Conservation (phyloP, 345 rosid genomes). For the Eucalyptus pauciflora region DNA sequence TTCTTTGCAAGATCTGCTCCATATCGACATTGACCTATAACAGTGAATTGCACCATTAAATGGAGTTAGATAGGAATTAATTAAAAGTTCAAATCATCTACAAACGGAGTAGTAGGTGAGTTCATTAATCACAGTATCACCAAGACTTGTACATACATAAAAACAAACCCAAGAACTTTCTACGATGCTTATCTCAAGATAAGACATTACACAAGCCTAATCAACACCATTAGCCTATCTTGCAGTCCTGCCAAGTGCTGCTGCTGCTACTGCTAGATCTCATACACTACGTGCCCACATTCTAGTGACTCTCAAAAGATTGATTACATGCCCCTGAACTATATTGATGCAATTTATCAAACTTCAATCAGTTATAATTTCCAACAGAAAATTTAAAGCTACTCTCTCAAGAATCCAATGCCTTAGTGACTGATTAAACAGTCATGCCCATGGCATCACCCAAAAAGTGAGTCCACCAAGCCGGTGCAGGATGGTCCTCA, state of each 20-base stretch:
- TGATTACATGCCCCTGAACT: background rate
- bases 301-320: background rate
- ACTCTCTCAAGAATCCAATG: background rate
- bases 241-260: background rate
- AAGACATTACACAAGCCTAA: background rate
- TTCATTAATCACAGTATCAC: background rate
- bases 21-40: conserved; percentile 69
- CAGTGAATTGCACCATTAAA: background rate
- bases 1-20: conserved; percentile 80
- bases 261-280: background rate
- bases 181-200: background rate
- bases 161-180: background rate
- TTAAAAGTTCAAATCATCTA: background rate
- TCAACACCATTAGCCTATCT: background rate
- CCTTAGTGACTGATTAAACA: background rate
- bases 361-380: background rate
- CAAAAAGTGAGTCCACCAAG: background rate
- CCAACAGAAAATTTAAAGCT: background rate
- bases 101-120: background rate
- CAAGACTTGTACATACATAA: background rate
- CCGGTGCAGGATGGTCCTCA: background rate
- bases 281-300: background rate
- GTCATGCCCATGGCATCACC: background rate
- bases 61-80: background rate
- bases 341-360: background rate